phyloP scores from a whole-genome alignment of 495 filamentous ascomycete genomes.

The Aspergillus heteromorphus region DNA sequence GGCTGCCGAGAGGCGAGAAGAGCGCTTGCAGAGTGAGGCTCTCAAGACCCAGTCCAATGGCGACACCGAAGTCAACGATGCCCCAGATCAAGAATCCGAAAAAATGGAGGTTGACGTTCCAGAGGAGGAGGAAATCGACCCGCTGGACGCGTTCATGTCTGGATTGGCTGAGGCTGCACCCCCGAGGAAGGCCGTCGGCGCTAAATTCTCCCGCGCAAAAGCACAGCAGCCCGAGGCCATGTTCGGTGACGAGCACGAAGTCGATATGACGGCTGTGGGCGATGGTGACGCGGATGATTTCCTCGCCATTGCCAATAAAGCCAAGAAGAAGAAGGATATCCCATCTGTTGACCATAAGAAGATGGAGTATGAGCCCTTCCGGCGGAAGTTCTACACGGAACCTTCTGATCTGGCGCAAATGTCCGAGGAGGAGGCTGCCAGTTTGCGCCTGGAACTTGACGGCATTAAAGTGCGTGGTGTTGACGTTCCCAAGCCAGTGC shows the following conservation, averaged over 20 bases:
- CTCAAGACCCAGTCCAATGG: constrained; percentile 12
- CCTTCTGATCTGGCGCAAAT: constrained; percentile 77
- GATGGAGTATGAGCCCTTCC: constrained; percentile 75
- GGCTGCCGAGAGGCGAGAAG: constrained; percentile 70
- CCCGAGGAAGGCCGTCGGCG: constrained; percentile 31
- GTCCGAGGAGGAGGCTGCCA: constrained; percentile 78
- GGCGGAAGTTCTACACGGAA: constrained; percentile 92
- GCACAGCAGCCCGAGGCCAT: constrained; percentile 71
- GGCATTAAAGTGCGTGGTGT: constrained; percentile 88
- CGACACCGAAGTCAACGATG: constrained; percentile 41
- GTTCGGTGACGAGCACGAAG: constrained; percentile 78
- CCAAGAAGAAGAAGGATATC: constrained; percentile 94
- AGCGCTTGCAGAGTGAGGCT: constrained; percentile 53
- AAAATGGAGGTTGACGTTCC: constrained; percentile 34
- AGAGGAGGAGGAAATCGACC: constrained; percentile 78
- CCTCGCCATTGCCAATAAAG: constrained; percentile 77
- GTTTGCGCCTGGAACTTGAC: constrained; percentile 80
- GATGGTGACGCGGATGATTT: constrained; percentile 76
- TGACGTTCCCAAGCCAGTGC: constrained; percentile 85
- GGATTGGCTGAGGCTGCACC: constrained; percentile 56
- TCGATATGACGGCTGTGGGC: constrained; percentile 62
- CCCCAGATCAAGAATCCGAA: constrained; percentile 30
- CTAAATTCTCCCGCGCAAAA: constrained; percentile 43
- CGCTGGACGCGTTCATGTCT: constrained; percentile 94
- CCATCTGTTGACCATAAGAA: constrained; percentile 81